phyloP scores from a whole-genome alignment of 2,329 filamentous ascomycete genomes.

The Tolypocladium cylindrosporum region DNA sequence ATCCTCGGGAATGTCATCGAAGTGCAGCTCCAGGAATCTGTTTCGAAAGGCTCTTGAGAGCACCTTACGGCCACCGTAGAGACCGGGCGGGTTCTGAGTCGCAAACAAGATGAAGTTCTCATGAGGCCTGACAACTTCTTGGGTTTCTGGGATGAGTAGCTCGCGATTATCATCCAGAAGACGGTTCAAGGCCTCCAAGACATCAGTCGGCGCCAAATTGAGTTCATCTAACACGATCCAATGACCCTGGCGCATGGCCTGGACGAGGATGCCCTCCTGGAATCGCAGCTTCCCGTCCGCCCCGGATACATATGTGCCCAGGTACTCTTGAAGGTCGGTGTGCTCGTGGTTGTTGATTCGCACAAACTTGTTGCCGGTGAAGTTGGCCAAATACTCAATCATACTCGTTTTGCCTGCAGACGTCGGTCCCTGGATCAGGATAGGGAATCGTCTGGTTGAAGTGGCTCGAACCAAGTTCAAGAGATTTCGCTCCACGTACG shows the following conservation, averaged over 20 bases:
- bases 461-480: constrained; percentile 90
- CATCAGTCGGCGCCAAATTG: constrained; percentile 93
- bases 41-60: constrained; percentile 94
- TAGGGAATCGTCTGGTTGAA: constrained; percentile 83
- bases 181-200: constrained; percentile 90
- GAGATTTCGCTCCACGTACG: constrained; percentile 89
- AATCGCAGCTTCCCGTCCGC: constrained; percentile 77
- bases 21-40: constrained; percentile 91
- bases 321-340: constrained; percentile 93
- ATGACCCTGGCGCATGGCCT: constrained; percentile 83
- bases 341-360: constrained; percentile 99
- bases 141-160: constrained; percentile 89
- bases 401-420: constrained; percentile 98
- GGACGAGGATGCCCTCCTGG: constrained; percentile 87
- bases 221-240: constrained; percentile 98
- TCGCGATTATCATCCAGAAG: constrained; percentile 94
- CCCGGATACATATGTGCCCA: constrained; percentile 87
- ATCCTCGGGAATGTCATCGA: constrained; percentile 93
- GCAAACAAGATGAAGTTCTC: constrained; percentile 97
- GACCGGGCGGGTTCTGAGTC: constrained; percentile 89
- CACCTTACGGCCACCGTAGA: constrained; percentile 91
- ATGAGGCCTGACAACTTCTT: constrained; percentile 85
- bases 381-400: constrained; percentile 97
- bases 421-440: constrained; percentile 92
- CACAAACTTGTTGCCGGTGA: constrained; percentile 93